A percentile compares a stretch with the other conserved stretches of the same genome.
phyloP scores from a whole-genome alignment of 805 yeast genomes.

The Monosporozyma servazzii region DNA sequence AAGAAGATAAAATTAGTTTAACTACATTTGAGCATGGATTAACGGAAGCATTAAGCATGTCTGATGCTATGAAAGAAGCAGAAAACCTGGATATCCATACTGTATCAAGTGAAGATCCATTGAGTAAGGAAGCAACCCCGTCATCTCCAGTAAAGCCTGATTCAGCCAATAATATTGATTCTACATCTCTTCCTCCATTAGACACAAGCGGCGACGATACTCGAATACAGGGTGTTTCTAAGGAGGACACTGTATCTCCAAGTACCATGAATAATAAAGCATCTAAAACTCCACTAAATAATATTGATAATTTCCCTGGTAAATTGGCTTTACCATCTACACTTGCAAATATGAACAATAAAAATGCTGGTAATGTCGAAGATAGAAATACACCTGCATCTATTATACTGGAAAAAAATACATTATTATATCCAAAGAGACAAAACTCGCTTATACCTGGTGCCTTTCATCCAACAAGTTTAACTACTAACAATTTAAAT shows the following conservation, averaged over 20 bases:
- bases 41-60: neutral
- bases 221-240: neutral
- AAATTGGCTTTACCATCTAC: neutral
- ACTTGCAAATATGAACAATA: neutral
- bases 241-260: slow-evolving; percentile 1
- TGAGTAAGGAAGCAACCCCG: neutral
- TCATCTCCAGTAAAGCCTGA: neutral
- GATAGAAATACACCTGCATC: slow-evolving; percentile 18
- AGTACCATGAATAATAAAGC: neutral
- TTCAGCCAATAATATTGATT: neutral
- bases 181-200: neutral
- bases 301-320: neutral
- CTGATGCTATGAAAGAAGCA: neutral
- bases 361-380: neutral
- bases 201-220: neutral
- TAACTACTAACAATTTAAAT: slow-evolving; percentile 1
- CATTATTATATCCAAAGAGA: slow-evolving; percentile 11
- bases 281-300: neutral
- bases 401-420: slow-evolving; percentile 17
- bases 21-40: neutral
- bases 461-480: slow-evolving; percentile 19
- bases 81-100: neutral
- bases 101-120: neutral
- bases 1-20: neutral
- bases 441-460: slow-evolving; percentile 25